phyloP scores from a whole-genome alignment of 139 green algal species.

The Axilococcus clingmanii region DNA sequence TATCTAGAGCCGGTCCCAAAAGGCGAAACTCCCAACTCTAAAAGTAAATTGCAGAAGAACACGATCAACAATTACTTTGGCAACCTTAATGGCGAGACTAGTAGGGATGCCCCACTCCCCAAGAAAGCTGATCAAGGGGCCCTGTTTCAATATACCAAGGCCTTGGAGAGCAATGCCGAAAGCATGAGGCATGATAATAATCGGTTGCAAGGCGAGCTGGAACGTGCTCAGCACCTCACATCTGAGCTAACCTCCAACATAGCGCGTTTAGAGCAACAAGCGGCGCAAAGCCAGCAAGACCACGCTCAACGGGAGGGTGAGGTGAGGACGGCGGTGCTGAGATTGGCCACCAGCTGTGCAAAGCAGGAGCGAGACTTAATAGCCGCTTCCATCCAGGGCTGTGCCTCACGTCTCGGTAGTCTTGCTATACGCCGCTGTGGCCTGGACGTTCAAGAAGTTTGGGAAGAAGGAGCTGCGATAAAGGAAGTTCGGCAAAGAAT shows the following conservation, averaged over 20 bases:
- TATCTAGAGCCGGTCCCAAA: no score
- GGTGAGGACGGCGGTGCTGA: constrained; percentile 8
- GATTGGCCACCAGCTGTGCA: constrained; percentile 12
- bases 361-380: constrained; percentile 19
- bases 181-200: constrained; percentile 3
- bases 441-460: constrained; percentile 44
- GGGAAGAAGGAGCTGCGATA: constrained; percentile 73
- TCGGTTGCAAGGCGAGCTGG: constrained; percentile 14
- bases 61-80: constrained; percentile 23
- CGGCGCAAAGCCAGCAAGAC: not conserved
- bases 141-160: not conserved
- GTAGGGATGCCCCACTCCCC: no score
- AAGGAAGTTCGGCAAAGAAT: constrained; percentile 32
- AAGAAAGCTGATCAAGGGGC: no score
- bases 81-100: not conserved
- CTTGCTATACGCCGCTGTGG: constrained; percentile 21
- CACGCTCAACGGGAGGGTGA: not conserved
- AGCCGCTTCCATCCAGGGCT: constrained; percentile 22
- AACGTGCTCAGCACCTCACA: constrained; percentile 28
- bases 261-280: constrained; percentile 4
- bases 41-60: constrained; percentile 23
- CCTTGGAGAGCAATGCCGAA: not conserved
- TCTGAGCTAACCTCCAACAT: constrained; percentile 33
- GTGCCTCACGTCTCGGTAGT: constrained; percentile 25
- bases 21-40: constrained; percentile 14